Evolutionary conservation across 108 stramenopile genomes (phyloP).

Genomic region (Skeletonema menzelii): DNA sequence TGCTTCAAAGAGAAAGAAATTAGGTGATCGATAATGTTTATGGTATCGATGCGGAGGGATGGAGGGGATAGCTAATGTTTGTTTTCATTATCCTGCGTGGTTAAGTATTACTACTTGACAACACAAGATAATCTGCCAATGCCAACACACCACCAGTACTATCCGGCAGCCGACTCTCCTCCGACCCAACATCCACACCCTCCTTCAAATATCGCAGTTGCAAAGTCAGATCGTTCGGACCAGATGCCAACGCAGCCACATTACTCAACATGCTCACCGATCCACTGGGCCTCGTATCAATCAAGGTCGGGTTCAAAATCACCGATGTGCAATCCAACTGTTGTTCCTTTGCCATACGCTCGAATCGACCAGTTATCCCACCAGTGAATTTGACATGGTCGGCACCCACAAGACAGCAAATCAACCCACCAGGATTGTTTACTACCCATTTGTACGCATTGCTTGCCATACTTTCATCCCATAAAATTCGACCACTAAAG

Average conservation of each 20-base stretch:
- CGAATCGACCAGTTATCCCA: constrained; percentile 70
- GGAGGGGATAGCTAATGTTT: too few species aligned
- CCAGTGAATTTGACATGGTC: constrained; percentile 79
- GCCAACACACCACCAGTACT: constrained; percentile 69
- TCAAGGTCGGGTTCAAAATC: constrained; percentile 69
- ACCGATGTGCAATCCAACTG: constrained; percentile 50
- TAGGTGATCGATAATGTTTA: too few species aligned
- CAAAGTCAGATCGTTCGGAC: constrained; percentile 54
- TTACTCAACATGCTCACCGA: constrained; percentile 27
- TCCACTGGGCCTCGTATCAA: constrained; percentile 74
- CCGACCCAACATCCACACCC: constrained; percentile 43
- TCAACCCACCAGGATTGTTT: constrained; percentile 55
- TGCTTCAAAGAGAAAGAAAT: too few species aligned
- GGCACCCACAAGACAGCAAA: constrained; percentile 71
- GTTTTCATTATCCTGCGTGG: too few species aligned
- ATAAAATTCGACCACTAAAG: constrained; percentile 71
- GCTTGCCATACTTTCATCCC: constrained; percentile 83
- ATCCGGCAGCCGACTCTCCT: constrained; percentile 33
- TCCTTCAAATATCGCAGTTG: constrained; percentile 73
- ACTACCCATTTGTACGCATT: constrained; percentile 53
- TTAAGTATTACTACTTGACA: too few species aligned
- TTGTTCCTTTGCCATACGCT: constrained; percentile 38
- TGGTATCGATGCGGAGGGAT: too few species aligned
- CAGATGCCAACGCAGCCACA: constrained; percentile 28
- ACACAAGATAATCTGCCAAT: constrained; percentile 65